Evolutionary conservation across 257 asterid species (phyloP).

Genomic region (Fraxinus quadrangulata): DNA sequence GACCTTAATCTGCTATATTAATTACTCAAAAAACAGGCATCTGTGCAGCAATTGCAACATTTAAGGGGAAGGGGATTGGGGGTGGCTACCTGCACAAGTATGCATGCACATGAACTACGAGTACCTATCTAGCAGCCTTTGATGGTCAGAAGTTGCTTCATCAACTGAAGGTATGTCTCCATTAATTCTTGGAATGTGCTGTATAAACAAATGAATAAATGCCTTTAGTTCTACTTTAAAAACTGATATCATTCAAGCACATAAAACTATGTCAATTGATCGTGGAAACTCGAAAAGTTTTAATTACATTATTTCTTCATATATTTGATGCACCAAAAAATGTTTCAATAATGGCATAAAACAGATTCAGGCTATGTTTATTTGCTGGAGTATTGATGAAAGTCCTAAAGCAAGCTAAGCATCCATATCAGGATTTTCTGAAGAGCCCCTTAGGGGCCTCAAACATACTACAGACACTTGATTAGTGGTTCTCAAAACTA

Average conservation of each 20-base stretch:
- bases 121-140: conserved; percentile 92
- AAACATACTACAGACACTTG: neutral
- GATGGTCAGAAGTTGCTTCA: conserved; percentile 94
- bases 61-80: neutral
- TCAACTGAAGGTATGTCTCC: conserved; percentile 92
- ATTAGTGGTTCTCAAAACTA: too few species aligned
- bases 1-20: neutral
- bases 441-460: neutral
- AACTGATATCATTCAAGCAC: neutral
- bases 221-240: neutral
- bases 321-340: neutral
- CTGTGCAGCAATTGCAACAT: neutral
- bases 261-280: neutral
- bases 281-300: neutral
- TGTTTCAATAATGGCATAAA: neutral
- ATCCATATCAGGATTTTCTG: neutral
- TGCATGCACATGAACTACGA: conserved; percentile 7
- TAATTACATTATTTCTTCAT: neutral
- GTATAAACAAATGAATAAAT: conserved; percentile 32
- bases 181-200: conserved; percentile 91
- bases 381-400: conserved; percentile 1
- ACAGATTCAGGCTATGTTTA: neutral
- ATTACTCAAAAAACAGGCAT: neutral
- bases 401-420: neutral
- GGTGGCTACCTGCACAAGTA: neutral